Percentiles rank a stretch among this genome's conserved stretches.
Conservation (phyloP, 2,329 filamentous ascomycete species). For the Dothistroma pini region DNA sequence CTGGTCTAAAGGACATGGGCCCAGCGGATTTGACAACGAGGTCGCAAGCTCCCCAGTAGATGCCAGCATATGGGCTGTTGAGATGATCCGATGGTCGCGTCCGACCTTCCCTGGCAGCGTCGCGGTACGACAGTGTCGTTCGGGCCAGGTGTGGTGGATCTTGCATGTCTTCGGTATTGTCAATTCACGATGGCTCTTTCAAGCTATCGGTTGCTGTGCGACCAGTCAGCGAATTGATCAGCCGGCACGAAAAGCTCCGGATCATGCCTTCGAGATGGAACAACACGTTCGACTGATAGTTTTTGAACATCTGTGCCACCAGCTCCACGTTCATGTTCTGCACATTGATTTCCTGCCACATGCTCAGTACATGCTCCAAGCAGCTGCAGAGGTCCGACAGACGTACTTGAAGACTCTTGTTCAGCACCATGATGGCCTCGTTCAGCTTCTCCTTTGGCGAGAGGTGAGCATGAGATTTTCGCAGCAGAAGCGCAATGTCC, state of each 20-base stretch:
- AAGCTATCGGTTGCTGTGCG: conserved; percentile 26
- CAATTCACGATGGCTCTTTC: conserved; percentile 25
- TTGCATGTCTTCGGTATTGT: background rate
- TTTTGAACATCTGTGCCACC: conserved; percentile 99
- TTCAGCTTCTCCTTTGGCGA: conserved; percentile 89
- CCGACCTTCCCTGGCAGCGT: too few species aligned
- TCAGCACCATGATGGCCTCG: conserved; percentile 86
- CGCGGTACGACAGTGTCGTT: too few species aligned
- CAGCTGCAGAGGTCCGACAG: background rate
- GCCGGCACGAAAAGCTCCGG: background rate
- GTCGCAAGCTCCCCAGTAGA: too few species aligned
- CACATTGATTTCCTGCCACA: conserved; percentile 84
- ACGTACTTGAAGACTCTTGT: conserved; percentile 78
- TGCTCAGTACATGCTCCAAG: background rate
- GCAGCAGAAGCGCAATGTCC: conserved; percentile 35
- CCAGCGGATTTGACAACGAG: too few species aligned
- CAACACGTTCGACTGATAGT: conserved; percentile 95
- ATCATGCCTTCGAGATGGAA: conserved; percentile 87
- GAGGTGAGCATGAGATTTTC: conserved; percentile 6
- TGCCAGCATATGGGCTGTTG: too few species aligned
- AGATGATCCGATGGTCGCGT: too few species aligned
- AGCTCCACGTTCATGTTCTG: conserved; percentile 99
- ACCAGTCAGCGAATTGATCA: conserved; percentile 2
- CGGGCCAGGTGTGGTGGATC: background rate
- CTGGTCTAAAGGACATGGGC: too few species aligned